Base-by-base conservation (phyloP, 148 eudicot species). In the Hydrangea macrophylla region DNA sequence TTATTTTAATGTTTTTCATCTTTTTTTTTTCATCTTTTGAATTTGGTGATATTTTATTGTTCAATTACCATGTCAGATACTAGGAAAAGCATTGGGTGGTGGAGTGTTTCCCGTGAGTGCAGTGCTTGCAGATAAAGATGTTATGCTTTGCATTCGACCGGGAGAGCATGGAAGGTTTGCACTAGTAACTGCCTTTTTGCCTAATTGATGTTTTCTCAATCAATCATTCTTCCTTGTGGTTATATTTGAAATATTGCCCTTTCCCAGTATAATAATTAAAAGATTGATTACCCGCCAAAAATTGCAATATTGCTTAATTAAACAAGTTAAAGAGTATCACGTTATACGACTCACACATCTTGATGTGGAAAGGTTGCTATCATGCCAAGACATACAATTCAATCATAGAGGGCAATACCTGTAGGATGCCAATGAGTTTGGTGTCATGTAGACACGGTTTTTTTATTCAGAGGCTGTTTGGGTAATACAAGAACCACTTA, bases 121-220 rank as follows among this genome's bases (percentile, higher is more conserved):
- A 36, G 96, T 91, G 75, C 93, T 95, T 70, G 97, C 99, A 51
- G 97, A 95, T 79, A 89, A 91, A 85, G 97, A 95, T 74, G 84
- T 91, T 66, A 95, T 91, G 99, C 86, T 89, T 68, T 91, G 97
- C 71, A 85, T 95, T 66, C 88, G 71, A 70, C 97, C 97, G 7
- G 99, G 99, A 67, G 99, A 95, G 84, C 99, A 91, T 80, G 99
- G 97, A 82, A 95, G 99, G 99, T 95, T 74, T 64, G 79, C 39
- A 18, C 39, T 74, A 68, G 26, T 59, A 33, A 57, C 7, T 57
- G n/a, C 42, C 33, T 44, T 31, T 8, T 39, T 25, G 22, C 50
- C 7, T 45, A 18, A 62, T 12, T 36, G 51, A 70, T 55, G 5
- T n/a, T 36, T 27, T 15, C 27, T 30, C 22, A 0, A n/a, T 18